Base-by-base conservation (phyloP, 75 land plant species). In the Pinus tabuliformis region DNA sequence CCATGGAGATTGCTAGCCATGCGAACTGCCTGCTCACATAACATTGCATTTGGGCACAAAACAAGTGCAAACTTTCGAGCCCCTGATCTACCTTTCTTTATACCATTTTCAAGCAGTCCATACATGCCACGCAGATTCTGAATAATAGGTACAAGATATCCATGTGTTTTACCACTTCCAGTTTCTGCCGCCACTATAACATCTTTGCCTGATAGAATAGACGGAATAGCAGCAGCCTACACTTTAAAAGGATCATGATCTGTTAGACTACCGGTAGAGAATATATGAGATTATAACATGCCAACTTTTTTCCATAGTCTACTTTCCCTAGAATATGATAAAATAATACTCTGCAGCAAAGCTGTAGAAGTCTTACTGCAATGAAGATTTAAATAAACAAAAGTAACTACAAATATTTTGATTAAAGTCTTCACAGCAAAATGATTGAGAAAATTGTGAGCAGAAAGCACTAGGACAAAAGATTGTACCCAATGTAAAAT, bases 161-260 rank as follows among this genome's bases (percentile, higher is more conserved):
- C 88, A 78, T 97, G 93, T 12, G 98, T 97, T 88, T 97, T 97
- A 64, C 99, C 99, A 83, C 99, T 95, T 21, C 99, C 99, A n/a
- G 99, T 97, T 85, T 97, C 99, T 57, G 99, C 99, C 58, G 99
- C 99, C 72, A 96, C 63, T 15, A 97, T 77, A 45, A 89, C 91
- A 87, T 97, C 99, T 9, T 80, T 79, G n/a, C 90, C 93, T 28
- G 89, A 77, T n/a, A 92, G 78, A 75, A 97, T 88, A 52, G 59
- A 64, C 3, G 98, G 98, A 68, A 95, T 80, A 33, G 85, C 75
- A 60, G 89, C 93, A 75, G 92, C 99, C 98, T 96, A 89, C 57
- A 81, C 74, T 54, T 42, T 16, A 58, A 58, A 75, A 57, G 15
- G 57, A 13, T 57, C 22, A 20, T 73, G 57, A 14, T 72, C 58